A percentile compares a stretch with the other conserved stretches of the same genome.
Conservation (phyloP, 441 rosid genomes). For the California macrophylla region DNA sequence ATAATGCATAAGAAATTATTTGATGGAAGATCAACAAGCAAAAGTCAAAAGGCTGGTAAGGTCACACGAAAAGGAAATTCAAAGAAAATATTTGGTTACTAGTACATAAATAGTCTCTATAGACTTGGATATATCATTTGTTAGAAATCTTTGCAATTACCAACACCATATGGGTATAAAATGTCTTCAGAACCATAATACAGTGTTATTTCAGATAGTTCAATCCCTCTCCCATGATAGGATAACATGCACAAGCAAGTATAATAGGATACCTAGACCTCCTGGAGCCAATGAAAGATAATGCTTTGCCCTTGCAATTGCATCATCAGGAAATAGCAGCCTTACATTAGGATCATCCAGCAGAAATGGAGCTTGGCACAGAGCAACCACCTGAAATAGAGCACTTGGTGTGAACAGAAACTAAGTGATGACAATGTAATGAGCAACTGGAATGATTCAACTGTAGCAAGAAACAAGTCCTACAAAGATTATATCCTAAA, state of each 20-base stretch:
- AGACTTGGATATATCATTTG: background rate
- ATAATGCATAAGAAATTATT: background rate
- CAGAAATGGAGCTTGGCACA: slow-evolving; percentile 93
- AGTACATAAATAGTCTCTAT: background rate
- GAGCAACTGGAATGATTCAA: background rate
- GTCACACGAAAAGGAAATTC: background rate
- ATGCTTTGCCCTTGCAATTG: slow-evolving; percentile 86
- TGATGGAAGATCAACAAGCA: background rate
- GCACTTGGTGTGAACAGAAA: slow-evolving; percentile 19
- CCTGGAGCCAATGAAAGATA: slow-evolving; percentile 74
- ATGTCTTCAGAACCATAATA: background rate
- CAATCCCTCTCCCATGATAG: background rate
- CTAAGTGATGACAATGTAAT: background rate
- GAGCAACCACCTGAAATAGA: slow-evolving; percentile 67
- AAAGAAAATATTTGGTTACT: background rate
- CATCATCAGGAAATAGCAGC: slow-evolving; percentile 80
- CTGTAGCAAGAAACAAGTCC: background rate
- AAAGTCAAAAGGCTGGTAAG: background rate
- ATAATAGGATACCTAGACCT: slow-evolving; percentile 63
- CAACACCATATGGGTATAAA: background rate
- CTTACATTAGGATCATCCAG: slow-evolving; percentile 93
- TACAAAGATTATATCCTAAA: background rate
- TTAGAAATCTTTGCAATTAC: background rate
- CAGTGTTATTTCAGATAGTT: background rate
- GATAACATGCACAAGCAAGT: background rate